phyloP scores from a whole-genome alignment of 192 early-diverging fungal genomes.

The Coemansia sp. region DNA sequence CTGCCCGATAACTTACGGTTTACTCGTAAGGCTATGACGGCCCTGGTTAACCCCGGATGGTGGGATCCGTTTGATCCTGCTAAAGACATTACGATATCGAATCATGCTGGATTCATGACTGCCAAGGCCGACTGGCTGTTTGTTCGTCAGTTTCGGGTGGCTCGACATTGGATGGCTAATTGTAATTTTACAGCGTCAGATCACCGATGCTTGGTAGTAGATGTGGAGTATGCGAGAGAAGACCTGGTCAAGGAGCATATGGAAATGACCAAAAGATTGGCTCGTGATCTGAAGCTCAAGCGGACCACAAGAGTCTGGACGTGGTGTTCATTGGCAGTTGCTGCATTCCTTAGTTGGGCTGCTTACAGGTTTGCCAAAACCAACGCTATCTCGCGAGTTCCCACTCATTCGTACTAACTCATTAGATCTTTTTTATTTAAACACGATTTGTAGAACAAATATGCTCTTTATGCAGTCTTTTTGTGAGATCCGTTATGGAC shows the following conservation, averaged over 20 bases:
- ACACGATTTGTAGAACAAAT: no score
- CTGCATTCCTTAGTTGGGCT: slow-evolving; percentile 21
- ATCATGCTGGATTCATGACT: slow-evolving; percentile 62
- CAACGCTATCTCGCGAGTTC: slow-evolving; percentile 9
- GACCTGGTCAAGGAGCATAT: slow-evolving; percentile 36
- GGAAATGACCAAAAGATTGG: slow-evolving; percentile 13
- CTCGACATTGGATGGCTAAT: slow-evolving; percentile 60
- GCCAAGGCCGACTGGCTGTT: slow-evolving; percentile 78
- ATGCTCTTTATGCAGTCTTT: neutral
- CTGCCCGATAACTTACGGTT: slow-evolving; percentile 22
- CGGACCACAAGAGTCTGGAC: slow-evolving; percentile 36
- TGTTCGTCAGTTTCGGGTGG: slow-evolving; percentile 56
- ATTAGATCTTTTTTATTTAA: no score
- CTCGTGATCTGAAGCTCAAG: slow-evolving; percentile 20
- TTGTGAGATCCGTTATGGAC: neutral
- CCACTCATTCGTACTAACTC: neutral
- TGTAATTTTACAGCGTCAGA: slow-evolving; percentile 63
- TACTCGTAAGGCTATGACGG: slow-evolving; percentile 34
- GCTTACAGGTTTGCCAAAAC: slow-evolving; percentile 25
- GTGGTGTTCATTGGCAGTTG: slow-evolving; percentile 31
- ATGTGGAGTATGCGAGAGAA: slow-evolving; percentile 42
- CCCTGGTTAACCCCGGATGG: slow-evolving; percentile 71
- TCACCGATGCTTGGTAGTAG: slow-evolving; percentile 68
- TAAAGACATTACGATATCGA: slow-evolving; percentile 64
- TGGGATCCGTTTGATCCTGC: slow-evolving; percentile 66